Evolutionary conservation across 495 filamentous ascomycete genomes (phyloP), one percentile per base, ranked within the genome.

Genomic region (Rusavskia elegans): DNA sequence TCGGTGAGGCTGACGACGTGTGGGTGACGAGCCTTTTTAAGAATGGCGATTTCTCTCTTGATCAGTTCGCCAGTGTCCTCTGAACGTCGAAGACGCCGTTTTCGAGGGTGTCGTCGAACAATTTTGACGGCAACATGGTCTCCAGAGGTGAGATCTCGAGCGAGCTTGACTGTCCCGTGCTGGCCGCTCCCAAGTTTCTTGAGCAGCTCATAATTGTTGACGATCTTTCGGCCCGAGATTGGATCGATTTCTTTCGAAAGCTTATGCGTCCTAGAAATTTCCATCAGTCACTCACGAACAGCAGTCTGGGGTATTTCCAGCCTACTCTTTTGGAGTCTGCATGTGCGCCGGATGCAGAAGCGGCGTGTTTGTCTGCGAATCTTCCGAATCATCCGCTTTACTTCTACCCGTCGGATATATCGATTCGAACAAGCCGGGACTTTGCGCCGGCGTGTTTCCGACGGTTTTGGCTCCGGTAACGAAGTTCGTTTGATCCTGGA

Each of bases 81-180:
- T 19, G 77, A 64, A 57, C 79, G 81, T 20, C 93, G 92, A n/a
- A 99, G 72, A 14, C 89, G 85, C 37, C 89, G 81, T 54, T 84
- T 86, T 64, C 89, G 95, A 50, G 93, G 89, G 60, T 86, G 90
- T n/a, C 92, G 76, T 44, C 94, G 86, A 25, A 99, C 92, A 59
- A 99, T 97, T 68, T 97, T 99, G 73, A 99, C 95, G 17, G 92
- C 92, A 5, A 96, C 89, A 58, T 82, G 78, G 51, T 93, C 85
- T 51, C 78, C 78, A 0, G 81, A 89, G 32, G 78, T 71, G 8
- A 84, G 65, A 59, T 95, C 87, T 40, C 84, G 76, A 30, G 88
- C 93, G 38, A 94, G 72, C 69, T 98, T 98, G 51, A 98, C 92
- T 67, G 97, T 98, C 53, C 92, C 92, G 64, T 99, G 92, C 53